phyloP scores from a whole-genome alignment of 805 yeast genomes.

The Metschnikowia gruessii region DNA sequence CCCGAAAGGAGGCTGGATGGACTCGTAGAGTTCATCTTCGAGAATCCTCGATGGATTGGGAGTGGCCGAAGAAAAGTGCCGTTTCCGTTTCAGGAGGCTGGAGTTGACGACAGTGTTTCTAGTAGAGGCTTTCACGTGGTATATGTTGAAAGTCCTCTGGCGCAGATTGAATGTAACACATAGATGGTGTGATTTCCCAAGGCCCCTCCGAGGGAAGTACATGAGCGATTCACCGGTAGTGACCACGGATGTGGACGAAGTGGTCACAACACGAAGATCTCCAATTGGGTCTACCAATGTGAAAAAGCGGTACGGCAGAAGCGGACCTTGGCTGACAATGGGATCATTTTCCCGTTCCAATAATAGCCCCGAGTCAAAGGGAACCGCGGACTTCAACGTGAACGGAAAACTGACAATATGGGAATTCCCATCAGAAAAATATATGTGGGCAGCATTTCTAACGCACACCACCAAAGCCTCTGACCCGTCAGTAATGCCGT shows the following conservation, averaged over 20 bases:
- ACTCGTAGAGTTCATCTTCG: slow-evolving; percentile 35
- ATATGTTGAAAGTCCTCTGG: slow-evolving; percentile 47
- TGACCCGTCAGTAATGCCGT: slow-evolving; percentile 7
- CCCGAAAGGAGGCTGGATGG: slow-evolving; percentile 6
- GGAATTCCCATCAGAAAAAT: slow-evolving; percentile 56
- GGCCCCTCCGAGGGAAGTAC: slow-evolving; percentile 47
- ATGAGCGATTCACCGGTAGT: slow-evolving; percentile 56
- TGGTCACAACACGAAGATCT: slow-evolving; percentile 68
- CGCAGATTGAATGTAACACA: slow-evolving; percentile 55
- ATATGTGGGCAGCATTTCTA: slow-evolving; percentile 58
- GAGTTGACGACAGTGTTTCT: slow-evolving; percentile 14
- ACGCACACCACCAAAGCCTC: slow-evolving; percentile 60
- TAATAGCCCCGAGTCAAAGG: slow-evolving; percentile 66
- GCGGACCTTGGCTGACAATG: neutral
- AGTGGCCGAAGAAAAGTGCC: slow-evolving; percentile 34
- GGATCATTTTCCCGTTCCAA: slow-evolving; percentile 46
- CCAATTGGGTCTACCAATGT: slow-evolving; percentile 72
- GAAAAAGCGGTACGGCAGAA: slow-evolving; percentile 44
- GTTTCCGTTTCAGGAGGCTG: slow-evolving; percentile 18
- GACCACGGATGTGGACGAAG: slow-evolving; percentile 67
- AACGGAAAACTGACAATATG: slow-evolving; percentile 70
- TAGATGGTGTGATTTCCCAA: slow-evolving; percentile 37
- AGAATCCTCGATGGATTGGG: slow-evolving; percentile 43
- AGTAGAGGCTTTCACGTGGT: slow-evolving; percentile 49
- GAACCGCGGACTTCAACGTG: slow-evolving; percentile 53